Conservation (phyloP, 768 basidiomycete species). For the Suillus fuscotomentosus region DNA sequence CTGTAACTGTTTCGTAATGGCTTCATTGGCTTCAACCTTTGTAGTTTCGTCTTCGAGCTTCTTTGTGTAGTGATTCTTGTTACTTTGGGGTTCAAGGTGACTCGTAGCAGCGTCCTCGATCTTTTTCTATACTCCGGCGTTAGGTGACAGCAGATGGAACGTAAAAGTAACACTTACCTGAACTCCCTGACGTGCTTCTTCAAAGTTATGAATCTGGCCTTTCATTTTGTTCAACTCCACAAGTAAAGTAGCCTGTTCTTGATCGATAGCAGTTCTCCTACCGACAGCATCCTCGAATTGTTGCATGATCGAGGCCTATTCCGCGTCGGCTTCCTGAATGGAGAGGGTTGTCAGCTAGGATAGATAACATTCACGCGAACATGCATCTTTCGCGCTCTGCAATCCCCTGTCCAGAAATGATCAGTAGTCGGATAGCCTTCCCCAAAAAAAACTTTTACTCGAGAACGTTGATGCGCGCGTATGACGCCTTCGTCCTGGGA, state of each 20-base stretch:
- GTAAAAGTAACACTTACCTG: slow-evolving; percentile 37
- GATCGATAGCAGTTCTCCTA: slow-evolving; percentile 48
- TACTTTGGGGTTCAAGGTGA: slow-evolving; percentile 50
- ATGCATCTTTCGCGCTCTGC: too few relatives aligned
- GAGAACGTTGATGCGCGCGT: slow-evolving; percentile 67
- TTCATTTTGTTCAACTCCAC: slow-evolving; percentile 46
- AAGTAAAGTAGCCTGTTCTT: slow-evolving; percentile 42
- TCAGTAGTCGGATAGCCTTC: too few relatives aligned
- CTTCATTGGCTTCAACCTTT: slow-evolving; percentile 45
- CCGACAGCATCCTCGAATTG: slow-evolving; percentile 50
- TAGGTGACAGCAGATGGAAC: not conserved
- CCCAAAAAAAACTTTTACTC: too few relatives aligned
- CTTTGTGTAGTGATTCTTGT: slow-evolving; percentile 43
- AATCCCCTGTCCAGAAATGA: too few relatives aligned
- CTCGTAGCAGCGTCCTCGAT: slow-evolving; percentile 47
- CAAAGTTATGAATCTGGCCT: slow-evolving; percentile 49
- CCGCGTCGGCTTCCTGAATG: slow-evolving; percentile 51
- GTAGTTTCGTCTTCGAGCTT: slow-evolving; percentile 54
- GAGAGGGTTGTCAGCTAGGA: not conserved
- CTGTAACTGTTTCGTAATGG: slow-evolving; percentile 47
- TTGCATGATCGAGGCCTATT: slow-evolving; percentile 43
- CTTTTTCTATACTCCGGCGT: slow-evolving; percentile 38
- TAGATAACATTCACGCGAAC: too few relatives aligned
- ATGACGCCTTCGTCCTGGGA: slow-evolving; percentile 45
- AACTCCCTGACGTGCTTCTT: slow-evolving; percentile 39